Conservation (phyloP, 495 filamentous ascomycete genomes). For the Hypoxylon lienhwacheense region DNA sequence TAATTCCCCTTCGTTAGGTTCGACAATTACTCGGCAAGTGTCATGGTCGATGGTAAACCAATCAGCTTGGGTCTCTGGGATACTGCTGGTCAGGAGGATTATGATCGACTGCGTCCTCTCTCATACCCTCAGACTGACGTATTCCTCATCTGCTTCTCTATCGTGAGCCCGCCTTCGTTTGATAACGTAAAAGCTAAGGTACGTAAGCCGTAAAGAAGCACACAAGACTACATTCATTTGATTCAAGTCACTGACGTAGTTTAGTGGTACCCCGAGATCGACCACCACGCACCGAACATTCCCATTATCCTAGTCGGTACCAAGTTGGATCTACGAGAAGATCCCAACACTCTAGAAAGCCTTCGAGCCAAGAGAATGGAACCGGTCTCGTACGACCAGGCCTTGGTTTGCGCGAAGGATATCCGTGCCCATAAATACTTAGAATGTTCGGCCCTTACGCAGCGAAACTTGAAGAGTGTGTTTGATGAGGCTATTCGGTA, state of each 20-base stretch:
- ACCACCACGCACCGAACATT: constrained; percentile 91
- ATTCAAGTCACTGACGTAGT: constrained; percentile 13
- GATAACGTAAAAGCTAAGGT: constrained; percentile 98
- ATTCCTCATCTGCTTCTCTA: constrained; percentile 97
- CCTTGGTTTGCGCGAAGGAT: constrained; percentile 80
- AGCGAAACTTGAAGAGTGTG: constrained; percentile 93
- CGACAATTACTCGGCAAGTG: constrained; percentile 98
- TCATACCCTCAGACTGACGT: constrained; percentile 98
- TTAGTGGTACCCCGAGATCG: constrained; percentile 95
- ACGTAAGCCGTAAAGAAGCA: constrained; percentile 26
- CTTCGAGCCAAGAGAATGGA: constrained; percentile 87
- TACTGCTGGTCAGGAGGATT: constrained; percentile 98
- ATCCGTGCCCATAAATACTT: constrained; percentile 93
- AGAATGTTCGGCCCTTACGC: constrained; percentile 97
- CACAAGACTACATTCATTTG: background rate
- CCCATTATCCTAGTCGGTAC: constrained; percentile 97
- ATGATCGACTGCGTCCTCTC: constrained; percentile 91
- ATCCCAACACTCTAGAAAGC: constrained; percentile 73
- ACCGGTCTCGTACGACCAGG: constrained; percentile 88
- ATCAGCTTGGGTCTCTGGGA: constrained; percentile 98
- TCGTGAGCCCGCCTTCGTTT: constrained; percentile 95
- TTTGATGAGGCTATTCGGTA: constrained; percentile 98
- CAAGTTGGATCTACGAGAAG: constrained; percentile 93
- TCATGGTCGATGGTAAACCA: constrained; percentile 97
- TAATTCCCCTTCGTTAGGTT: constrained; percentile 65